These are phyloP conservation scores for Saccharomyces kudriavzevii DNA, from an alignment of 805 yeast species.

Conservation along the genomic window DNA sequence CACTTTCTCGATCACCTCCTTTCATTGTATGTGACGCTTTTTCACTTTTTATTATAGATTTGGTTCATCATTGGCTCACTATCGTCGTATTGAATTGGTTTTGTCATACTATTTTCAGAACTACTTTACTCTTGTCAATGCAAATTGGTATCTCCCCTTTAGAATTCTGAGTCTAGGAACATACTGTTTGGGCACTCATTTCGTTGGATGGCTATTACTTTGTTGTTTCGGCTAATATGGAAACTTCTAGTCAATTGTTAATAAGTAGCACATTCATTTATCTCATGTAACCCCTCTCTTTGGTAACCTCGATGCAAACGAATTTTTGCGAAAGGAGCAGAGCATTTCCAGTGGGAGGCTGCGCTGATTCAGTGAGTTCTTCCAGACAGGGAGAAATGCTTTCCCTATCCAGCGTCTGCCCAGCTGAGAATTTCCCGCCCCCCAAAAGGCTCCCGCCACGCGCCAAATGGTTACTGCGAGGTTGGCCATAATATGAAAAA, in stretches of 20 bases:
- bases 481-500: background rate
- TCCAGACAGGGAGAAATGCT: background rate
- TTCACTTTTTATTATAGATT: background rate
- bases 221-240: constrained; percentile 3
- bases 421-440: background rate
- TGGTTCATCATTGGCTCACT: background rate
- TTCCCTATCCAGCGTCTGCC: background rate
- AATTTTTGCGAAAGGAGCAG: background rate
- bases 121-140: background rate
- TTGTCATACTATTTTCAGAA: background rate
- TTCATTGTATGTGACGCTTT: background rate
- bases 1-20: background rate
- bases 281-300: background rate
- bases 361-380: background rate
- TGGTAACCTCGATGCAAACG: background rate
- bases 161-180: constrained; percentile 5
- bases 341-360: background rate
- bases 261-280: background rate
- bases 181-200: constrained; percentile 33
- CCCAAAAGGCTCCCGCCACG: background rate
- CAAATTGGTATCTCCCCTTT: background rate
- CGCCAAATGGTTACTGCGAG: background rate
- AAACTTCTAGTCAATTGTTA: background rate
- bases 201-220: constrained; percentile 19
- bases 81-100: background rate